Conservation (phyloP, 2,329 filamentous ascomycete species). For the Talaromyces atroroseus region DNA sequence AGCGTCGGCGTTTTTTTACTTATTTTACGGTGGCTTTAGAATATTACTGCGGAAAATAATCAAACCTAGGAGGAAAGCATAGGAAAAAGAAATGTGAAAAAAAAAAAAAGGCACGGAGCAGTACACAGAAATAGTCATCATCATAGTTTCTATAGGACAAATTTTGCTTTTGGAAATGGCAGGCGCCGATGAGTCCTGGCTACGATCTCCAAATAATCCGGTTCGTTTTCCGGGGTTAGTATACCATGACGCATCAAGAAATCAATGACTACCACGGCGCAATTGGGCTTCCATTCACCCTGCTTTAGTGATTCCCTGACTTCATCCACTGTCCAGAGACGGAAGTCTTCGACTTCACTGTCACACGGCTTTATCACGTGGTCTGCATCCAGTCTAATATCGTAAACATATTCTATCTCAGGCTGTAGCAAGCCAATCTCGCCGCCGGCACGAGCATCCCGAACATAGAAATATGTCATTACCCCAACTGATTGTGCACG, state of each 20-base stretch:
- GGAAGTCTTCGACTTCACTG: constrained; percentile 82
- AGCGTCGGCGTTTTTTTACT: constrained; percentile 44
- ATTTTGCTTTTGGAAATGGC: constrained; percentile 65
- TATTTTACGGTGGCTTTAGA: constrained; percentile 7
- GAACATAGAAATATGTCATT: constrained; percentile 79
- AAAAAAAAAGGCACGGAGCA: background rate
- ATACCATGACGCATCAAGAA: constrained; percentile 86
- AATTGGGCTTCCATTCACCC: constrained; percentile 90
- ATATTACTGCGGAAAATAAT: background rate
- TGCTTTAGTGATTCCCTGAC: constrained; percentile 62
- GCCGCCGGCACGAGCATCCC: constrained; percentile 69
- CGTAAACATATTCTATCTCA: constrained; percentile 87
- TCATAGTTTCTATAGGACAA: constrained; percentile 14
- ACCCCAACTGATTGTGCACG: constrained; percentile 58
- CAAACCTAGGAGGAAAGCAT: background rate
- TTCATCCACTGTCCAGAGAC: constrained; percentile 70
- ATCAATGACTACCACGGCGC: constrained; percentile 74
- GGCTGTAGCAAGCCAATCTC: constrained; percentile 80
- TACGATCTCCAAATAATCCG: constrained; percentile 69
- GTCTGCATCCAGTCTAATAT: constrained; percentile 67
- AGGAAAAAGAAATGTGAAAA: background rate
- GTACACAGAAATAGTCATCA: background rate
- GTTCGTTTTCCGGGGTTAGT: constrained; percentile 72
- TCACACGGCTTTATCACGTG: constrained; percentile 73
- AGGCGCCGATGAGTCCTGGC: constrained; percentile 70